Base-by-base conservation (phyloP, 192 early-diverging fungal species). In the Coemansia sp. region DNA sequence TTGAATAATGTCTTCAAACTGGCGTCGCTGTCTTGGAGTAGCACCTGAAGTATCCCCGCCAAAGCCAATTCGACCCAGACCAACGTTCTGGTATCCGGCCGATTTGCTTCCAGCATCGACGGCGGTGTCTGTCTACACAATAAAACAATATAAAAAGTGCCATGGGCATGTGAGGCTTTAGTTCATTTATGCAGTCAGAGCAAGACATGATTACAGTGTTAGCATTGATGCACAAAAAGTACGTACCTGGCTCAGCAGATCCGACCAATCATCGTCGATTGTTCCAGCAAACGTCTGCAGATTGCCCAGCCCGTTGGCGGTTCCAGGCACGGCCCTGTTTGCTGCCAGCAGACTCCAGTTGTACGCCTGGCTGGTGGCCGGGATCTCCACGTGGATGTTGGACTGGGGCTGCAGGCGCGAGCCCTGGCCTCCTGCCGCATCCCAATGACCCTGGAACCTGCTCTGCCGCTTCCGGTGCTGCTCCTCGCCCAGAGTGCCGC, bases 391-490 rank as follows among this genome's bases (percentile, higher is more conserved):
- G 19, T 62, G 67, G 54, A 61, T 43, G 60, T 50, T 62, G 57
- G 47, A 48, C 51, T 68, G 62, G 22, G 64, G 41, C 50, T 66
- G 71, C 23, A 67, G 60, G 21, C 47, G 64, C 54, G 63, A 29
- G 22, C 50, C 49, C 27, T 68, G 66, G 53, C 49, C 49, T 54
- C 64, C 56, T 1, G 77, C 60, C 21, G 70, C 63, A 61, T 80
- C 77, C 77, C 77, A 80, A 43, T 80, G 77, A 7, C 77, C 72
- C 50, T 74, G 77, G 41, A 80, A 80, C 23, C 77, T 60, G 45
- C 77, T 80, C 50, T 80, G 72, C 58, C 72, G 77, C 62, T 74
- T 80, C 35, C 60, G 71, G 45, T 65, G 55, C 60, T 70, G 67
- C 25, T 79, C 70, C 32, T 73, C 71, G 61, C 53, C 66, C 37